Conservation (phyloP, 2,329 filamentous ascomycete genomes). For the Trichoderma sp. region DNA sequence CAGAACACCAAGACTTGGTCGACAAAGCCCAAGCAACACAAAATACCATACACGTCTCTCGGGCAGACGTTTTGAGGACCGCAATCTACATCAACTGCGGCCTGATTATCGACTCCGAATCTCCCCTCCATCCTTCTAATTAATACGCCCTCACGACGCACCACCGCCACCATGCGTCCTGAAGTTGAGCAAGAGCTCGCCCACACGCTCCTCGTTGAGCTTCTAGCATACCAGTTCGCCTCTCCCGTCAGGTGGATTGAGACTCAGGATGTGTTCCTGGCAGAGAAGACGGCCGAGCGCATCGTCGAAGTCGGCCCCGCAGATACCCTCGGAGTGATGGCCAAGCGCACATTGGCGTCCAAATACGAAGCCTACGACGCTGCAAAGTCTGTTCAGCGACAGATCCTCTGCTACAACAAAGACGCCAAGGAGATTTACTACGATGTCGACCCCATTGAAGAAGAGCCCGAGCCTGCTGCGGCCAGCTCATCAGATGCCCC, state of each 20-base stretch:
- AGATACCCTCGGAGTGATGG: slow-evolving; percentile 97
- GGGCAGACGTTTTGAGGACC: slow-evolving; percentile 8
- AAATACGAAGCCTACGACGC: slow-evolving; percentile 99
- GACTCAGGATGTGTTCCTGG: slow-evolving; percentile 99
- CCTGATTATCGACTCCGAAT: slow-evolving; percentile 12
- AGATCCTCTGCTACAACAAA: slow-evolving; percentile 99
- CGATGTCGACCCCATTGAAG: slow-evolving; percentile 91
- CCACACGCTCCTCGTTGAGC: slow-evolving; percentile 96
- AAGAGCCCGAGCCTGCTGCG: slow-evolving; percentile 72
- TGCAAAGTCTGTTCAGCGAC: slow-evolving; percentile 91
- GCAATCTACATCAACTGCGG: slow-evolving; percentile 20
- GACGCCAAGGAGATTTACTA: slow-evolving; percentile 99
- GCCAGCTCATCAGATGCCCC: slow-evolving; percentile 34
- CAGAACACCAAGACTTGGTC: slow-evolving; percentile 20
- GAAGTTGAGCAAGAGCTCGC: slow-evolving; percentile 99
- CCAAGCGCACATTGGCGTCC: slow-evolving; percentile 89
- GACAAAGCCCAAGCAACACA: slow-evolving; percentile 20
- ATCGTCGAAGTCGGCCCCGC: slow-evolving; percentile 97
- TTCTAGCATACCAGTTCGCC: slow-evolving; percentile 98
- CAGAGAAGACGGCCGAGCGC: slow-evolving; percentile 91
- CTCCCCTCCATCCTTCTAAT: neutral
- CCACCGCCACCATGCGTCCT: slow-evolving; percentile 76
- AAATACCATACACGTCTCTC: neutral
- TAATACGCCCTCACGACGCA: slow-evolving; percentile 31
- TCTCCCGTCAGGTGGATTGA: slow-evolving; percentile 99